Evolutionary conservation across 768 basidiomycete species (phyloP), one percentile per base, ranked within the genome.

Genomic region (Rhodotorula graminis): DNA sequence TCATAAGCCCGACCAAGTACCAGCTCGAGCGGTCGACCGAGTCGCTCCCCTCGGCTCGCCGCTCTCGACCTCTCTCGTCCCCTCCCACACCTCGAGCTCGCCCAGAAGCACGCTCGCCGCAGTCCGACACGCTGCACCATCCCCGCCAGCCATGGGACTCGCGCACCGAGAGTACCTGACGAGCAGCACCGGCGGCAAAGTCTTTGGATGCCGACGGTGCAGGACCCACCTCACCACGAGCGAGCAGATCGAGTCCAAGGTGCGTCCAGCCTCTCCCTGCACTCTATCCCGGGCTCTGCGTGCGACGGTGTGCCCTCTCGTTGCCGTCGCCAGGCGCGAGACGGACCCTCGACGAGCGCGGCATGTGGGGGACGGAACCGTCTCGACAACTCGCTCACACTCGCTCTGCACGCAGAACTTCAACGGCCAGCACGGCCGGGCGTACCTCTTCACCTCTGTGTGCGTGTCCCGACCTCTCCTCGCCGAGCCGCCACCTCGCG

Each of bases 361-460:
- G 3, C 33, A 57, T 57, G 56, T 57, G 56, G 56, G 56, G 56
- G 31, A 23, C 16, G 52, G 19, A 2, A 27, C 52, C 23, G 15
- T 27, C 21, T 33, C 6, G 16, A 14, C n/a, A n/a, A n/a, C 25
- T 3, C 23, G 53, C 10, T n/a, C 40, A 11, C 40, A 47, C 49
- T 10, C 11, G 12, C 37, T 11, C 10, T 19, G 33, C 11, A 1
- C 15, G 56, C 81, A 98, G 95, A 91, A 91, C 57, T 98, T 98
- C 85, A 93, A 92, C 74, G 95, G 95, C 40, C 93, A 96, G 82
- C 93, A 96, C 81, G 95, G 95, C 27, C 85, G 91, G 69, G 95
- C 95, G 27, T 93, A 94, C 81, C 87, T 98, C 74, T 94, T 98
- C 78, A 91, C 94, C 64, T 87, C 85, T 76, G 93, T 96, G 94